These are phyloP conservation scores for Cercospora beticola DNA, from an alignment of 2,329 filamentous ascomycete species.

Conservation along the genomic window DNA sequence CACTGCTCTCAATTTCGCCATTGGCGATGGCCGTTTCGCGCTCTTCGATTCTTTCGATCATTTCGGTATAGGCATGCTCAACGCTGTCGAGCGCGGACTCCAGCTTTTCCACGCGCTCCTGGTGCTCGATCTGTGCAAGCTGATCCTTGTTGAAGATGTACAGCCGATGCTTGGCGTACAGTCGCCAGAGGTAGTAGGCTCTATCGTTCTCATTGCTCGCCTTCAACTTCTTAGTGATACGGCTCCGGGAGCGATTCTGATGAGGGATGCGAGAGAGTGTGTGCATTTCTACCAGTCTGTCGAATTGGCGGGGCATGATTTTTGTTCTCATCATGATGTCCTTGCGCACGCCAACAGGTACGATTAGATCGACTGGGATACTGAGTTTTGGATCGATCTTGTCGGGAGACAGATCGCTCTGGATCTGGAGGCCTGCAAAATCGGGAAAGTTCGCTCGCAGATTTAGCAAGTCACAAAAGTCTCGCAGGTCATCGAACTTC, in stretches of 20 bases:
- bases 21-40: slow-evolving; percentile 32
- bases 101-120: slow-evolving; percentile 70
- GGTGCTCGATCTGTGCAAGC: slow-evolving; percentile 66
- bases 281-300: slow-evolving; percentile 73
- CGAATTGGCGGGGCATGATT: slow-evolving; percentile 75
- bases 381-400: slow-evolving; percentile 52
- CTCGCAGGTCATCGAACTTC: slow-evolving; percentile 75
- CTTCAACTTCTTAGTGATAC: slow-evolving; percentile 46
- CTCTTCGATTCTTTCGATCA: slow-evolving; percentile 54
- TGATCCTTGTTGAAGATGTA: slow-evolving; percentile 72
- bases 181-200: slow-evolving; percentile 67
- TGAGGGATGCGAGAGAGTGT: slow-evolving; percentile 58
- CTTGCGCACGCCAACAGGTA: slow-evolving; percentile 55
- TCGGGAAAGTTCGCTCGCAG: slow-evolving; percentile 52
- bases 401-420: slow-evolving; percentile 52
- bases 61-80: slow-evolving; percentile 69
- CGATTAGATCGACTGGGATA: slow-evolving; percentile 58
- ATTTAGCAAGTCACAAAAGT: slow-evolving; percentile 68
- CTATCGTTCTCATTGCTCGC: slow-evolving; percentile 59
- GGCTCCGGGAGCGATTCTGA: slow-evolving; percentile 49
- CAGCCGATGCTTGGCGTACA: slow-evolving; percentile 74
- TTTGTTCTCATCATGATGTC: slow-evolving; percentile 62
- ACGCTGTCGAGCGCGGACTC: slow-evolving; percentile 67
- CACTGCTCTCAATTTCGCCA: slow-evolving; percentile 16
- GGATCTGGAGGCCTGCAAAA: slow-evolving; percentile 45